Percentiles rank a stretch among this genome's conserved stretches.
These are phyloP conservation scores for Amanita fuliginea DNA, from an alignment of 768 basidiomycete genomes.

Conservation along the genomic window DNA sequence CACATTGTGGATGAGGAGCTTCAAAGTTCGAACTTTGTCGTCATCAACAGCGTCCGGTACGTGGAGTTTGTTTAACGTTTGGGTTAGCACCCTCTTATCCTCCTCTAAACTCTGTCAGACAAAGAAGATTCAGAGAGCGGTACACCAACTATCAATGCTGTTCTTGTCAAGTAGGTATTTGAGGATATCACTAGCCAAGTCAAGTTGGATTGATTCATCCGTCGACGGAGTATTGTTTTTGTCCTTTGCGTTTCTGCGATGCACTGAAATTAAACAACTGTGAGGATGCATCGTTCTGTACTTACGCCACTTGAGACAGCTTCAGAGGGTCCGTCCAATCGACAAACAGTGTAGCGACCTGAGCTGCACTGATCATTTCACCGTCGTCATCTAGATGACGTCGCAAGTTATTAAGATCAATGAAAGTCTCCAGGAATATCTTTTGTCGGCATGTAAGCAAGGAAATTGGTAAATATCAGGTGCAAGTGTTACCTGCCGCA, in stretches of 20 bases:
- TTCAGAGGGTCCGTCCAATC: constrained; percentile 88
- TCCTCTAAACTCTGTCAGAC: constrained; percentile 34
- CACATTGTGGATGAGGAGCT: constrained; percentile 51
- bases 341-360: constrained; percentile 68
- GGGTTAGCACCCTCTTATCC: constrained; percentile 52
- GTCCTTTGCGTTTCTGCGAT: constrained; percentile 12
- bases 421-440: constrained; percentile 65
- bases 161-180: constrained; percentile 32
- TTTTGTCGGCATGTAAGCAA: constrained; percentile 17
- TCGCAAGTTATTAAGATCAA: constrained; percentile 43
- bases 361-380: constrained; percentile 60
- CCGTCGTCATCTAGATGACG: constrained; percentile 62
- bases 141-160: constrained; percentile 39
- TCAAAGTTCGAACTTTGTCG: constrained; percentile 50
- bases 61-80: constrained; percentile 52
- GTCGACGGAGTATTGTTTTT: constrained; percentile 11
- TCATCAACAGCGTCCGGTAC: constrained; percentile 66
- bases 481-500: constrained; percentile 25
- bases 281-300: neutral
- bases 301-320: constrained; percentile 32
- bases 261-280: neutral
- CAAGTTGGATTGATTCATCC: constrained; percentile 34
- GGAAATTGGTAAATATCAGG: neutral
- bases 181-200: constrained; percentile 48
- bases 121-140: constrained; percentile 10